Evolutionary conservation across 768 basidiomycete species (phyloP).

Genomic region (Mycena rosella): DNA sequence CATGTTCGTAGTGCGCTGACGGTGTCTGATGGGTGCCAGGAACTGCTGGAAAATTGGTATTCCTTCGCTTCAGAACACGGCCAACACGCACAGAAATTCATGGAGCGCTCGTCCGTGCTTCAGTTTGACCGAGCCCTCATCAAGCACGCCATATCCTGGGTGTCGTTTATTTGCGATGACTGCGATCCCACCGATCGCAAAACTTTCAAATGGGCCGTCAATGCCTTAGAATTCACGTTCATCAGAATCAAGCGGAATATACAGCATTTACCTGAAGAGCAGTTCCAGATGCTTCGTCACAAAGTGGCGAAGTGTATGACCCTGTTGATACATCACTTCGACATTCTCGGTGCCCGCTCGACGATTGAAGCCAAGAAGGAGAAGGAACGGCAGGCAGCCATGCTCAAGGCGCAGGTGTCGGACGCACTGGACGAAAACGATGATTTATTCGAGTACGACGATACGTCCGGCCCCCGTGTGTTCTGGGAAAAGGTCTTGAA

Average conservation of each 20-base stretch:
- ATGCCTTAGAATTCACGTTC: constrained; percentile 92
- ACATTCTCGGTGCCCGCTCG: constrained; percentile 95
- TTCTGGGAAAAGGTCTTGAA: constrained; percentile 81
- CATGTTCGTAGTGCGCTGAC: constrained; percentile 80
- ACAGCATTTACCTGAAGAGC: constrained; percentile 85
- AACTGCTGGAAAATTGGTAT: constrained; percentile 94
- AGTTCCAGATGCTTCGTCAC: constrained; percentile 91
- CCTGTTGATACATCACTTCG: constrained; percentile 96
- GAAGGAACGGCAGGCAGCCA: constrained; percentile 84
- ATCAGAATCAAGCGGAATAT: constrained; percentile 92
- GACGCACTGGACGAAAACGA: constrained; percentile 63
- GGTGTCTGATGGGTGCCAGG: constrained; percentile 76
- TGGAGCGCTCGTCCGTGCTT: constrained; percentile 77
- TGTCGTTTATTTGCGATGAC: constrained; percentile 97
- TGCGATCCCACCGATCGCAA: constrained; percentile 96
- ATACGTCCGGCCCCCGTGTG: constrained; percentile 69
- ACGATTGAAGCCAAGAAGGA: constrained; percentile 90
- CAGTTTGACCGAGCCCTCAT: constrained; percentile 89
- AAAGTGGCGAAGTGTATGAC: constrained; percentile 98
- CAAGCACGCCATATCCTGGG: constrained; percentile 96
- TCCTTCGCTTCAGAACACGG: constrained; percentile 97
- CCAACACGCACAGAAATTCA: constrained; percentile 87
- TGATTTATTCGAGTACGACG: constrained; percentile 60
- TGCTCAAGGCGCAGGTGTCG: constrained; percentile 64
- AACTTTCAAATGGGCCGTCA: constrained; percentile 98